These are phyloP conservation scores for Nakataea oryzae DNA, from an alignment of 2,329 filamentous ascomycete genomes.

Conservation along the genomic window DNA sequence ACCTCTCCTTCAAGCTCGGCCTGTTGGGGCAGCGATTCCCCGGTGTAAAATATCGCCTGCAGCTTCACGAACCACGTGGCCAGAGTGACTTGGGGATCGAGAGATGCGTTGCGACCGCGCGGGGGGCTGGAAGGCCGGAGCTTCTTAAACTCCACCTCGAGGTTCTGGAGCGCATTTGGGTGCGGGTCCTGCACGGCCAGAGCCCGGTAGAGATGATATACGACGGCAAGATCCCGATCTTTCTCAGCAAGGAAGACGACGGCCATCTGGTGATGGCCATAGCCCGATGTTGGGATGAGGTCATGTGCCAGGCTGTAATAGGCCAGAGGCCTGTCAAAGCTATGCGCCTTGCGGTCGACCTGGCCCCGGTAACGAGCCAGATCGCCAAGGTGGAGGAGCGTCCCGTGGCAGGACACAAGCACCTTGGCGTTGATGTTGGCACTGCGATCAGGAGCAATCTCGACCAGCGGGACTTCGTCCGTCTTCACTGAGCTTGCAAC, in stretches of 20 bases:
- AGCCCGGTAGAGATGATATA: conserved; percentile 84
- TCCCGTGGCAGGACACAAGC: conserved; percentile 67
- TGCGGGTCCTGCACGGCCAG: conserved; percentile 66
- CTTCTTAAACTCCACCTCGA: conserved; percentile 65
- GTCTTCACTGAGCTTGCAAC: conserved; percentile 31
- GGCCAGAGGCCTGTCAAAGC: conserved; percentile 69
- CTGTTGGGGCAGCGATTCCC: conserved; percentile 62
- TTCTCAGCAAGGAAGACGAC: conserved; percentile 71
- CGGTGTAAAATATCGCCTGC: conserved; percentile 76
- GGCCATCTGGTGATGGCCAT: conserved; percentile 82
- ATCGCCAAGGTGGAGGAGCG: conserved; percentile 80
- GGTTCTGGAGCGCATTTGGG: conserved; percentile 62
- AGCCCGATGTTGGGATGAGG: conserved; percentile 68
- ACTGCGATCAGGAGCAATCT: conserved; percentile 24
- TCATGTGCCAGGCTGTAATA: conserved; percentile 78
- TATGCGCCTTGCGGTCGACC: conserved; percentile 59
- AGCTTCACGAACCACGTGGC: conserved; percentile 76
- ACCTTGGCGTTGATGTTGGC: conserved; percentile 42
- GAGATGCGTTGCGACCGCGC: conserved; percentile 20
- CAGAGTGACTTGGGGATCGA: conserved; percentile 53
- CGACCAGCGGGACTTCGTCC: conserved; percentile 30
- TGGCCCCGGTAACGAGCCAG: conserved; percentile 78
- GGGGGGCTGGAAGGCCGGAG: conserved; percentile 23
- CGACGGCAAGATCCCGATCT: conserved; percentile 65
- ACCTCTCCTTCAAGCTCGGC: conserved; percentile 81